Evolutionary conservation across 805 yeast species (phyloP).

Genomic region (Candida boleticola): DNA sequence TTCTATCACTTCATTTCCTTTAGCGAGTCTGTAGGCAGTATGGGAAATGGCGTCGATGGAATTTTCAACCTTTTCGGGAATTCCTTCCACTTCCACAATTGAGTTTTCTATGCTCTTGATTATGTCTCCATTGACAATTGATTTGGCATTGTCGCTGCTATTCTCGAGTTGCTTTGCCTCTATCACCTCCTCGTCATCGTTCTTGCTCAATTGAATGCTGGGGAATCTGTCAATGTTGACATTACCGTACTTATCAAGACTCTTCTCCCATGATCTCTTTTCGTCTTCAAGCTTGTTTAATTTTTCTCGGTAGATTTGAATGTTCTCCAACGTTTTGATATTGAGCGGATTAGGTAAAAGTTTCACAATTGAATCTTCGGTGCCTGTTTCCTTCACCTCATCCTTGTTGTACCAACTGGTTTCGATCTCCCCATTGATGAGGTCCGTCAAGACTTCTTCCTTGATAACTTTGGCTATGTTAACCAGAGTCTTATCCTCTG

Average conservation of each 20-base stretch:
- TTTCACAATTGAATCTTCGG: conserved; percentile 22
- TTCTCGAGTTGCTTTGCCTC: not conserved
- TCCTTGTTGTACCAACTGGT: conserved; percentile 63
- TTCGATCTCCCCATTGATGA: conserved; percentile 56
- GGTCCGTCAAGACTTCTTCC: conserved; percentile 58
- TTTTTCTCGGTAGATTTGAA: conserved; percentile 45
- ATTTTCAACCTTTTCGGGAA: conserved; percentile 18
- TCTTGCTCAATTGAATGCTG: conserved; percentile 12
- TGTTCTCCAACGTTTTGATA: conserved; percentile 45
- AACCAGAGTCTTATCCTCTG: conserved; percentile 41
- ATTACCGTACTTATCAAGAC: conserved; percentile 16
- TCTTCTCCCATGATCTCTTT: conserved; percentile 45
- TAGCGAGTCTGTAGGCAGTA: conserved; percentile 26
- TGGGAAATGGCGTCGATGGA: conserved; percentile 39
- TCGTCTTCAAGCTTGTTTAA: conserved; percentile 45
- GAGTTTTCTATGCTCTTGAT: conserved; percentile 10
- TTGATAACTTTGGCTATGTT: conserved; percentile 62
- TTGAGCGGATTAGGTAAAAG: conserved; percentile 62
- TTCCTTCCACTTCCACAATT: conserved; percentile 11
- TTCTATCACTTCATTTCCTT: conserved; percentile 22
- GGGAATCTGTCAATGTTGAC: not conserved
- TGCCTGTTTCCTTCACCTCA: conserved; percentile 11
- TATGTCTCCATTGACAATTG: conserved; percentile 15
- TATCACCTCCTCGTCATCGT: conserved; percentile 7
- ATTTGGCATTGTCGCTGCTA: not conserved